Conservation (phyloP, 2,329 filamentous ascomycete genomes). For the Alternaria novae-zelandiae region DNA sequence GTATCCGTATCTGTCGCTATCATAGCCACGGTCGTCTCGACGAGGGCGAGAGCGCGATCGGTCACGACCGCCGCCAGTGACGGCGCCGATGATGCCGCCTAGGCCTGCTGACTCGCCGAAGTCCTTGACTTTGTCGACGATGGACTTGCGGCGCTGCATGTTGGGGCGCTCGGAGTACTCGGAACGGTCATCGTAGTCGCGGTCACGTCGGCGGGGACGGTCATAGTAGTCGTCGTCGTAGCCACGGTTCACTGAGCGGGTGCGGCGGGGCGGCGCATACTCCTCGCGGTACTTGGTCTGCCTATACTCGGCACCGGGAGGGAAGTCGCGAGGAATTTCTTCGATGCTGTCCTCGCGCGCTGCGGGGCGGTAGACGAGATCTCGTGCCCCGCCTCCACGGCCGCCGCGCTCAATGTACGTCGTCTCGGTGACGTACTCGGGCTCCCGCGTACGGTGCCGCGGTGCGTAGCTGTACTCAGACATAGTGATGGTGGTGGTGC, state of each 20-base stretch:
- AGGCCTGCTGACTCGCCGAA: slow-evolving; percentile 65
- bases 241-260: slow-evolving; percentile 69
- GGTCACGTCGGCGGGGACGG: slow-evolving; percentile 50
- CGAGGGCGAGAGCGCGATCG: slow-evolving; percentile 53
- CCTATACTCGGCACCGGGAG: slow-evolving; percentile 63
- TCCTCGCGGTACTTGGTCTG: slow-evolving; percentile 57
- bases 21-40: slow-evolving; percentile 58
- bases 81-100: slow-evolving; percentile 59
- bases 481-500: slow-evolving; percentile 52
- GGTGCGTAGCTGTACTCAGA: slow-evolving; percentile 58
- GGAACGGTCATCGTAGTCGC: slow-evolving; percentile 57
- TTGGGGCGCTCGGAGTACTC: slow-evolving; percentile 52
- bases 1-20: slow-evolving; percentile 46
- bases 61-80: slow-evolving; percentile 64
- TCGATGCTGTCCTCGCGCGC: slow-evolving; percentile 80
- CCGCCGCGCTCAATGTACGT: slow-evolving; percentile 59
- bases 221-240: slow-evolving; percentile 59
- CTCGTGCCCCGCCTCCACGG: slow-evolving; percentile 51
- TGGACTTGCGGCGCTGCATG: slow-evolving; percentile 60
- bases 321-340: slow-evolving; percentile 84
- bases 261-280: slow-evolving; percentile 61
- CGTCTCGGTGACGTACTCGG: slow-evolving; percentile 58
- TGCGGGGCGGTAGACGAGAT: slow-evolving; percentile 57
- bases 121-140: slow-evolving; percentile 63
- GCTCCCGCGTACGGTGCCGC: slow-evolving; percentile 57